These are phyloP conservation scores for Fusarium protoensiforme DNA, from an alignment of 2,329 filamentous ascomycete genomes.

Conservation along the genomic window DNA sequence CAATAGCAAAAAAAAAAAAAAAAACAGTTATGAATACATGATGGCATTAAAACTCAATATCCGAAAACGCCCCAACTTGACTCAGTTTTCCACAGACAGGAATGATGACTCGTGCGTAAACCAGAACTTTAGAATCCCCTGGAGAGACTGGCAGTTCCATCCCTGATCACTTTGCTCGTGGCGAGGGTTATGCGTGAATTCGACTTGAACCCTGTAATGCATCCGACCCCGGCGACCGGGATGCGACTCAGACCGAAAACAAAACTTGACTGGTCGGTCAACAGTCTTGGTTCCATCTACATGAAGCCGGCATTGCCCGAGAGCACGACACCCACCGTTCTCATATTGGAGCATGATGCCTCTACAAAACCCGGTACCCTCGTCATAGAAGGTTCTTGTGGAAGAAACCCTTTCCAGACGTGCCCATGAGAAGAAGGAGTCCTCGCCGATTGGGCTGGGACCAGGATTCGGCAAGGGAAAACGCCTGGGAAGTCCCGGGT, in stretches of 20 bases:
- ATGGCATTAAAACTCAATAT: background rate
- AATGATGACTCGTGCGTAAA: background rate
- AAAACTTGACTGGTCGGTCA: background rate
- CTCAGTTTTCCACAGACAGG: background rate
- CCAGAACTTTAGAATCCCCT: background rate
- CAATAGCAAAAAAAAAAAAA: too few relatives aligned
- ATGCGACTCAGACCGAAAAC: background rate
- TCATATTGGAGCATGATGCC: background rate
- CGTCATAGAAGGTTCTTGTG: background rate
- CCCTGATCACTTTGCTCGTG: background rate
- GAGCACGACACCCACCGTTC: background rate
- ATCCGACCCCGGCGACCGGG: background rate
- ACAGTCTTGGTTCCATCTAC: background rate
- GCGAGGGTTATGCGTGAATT: background rate
- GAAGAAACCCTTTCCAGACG: background rate
- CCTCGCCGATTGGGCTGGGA: background rate
- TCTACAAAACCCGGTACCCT: background rate
- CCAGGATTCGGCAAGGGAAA: background rate
- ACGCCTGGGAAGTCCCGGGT: background rate
- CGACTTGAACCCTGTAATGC: background rate
- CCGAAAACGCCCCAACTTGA: too few relatives aligned
- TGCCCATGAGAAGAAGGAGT: background rate
- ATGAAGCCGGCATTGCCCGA: background rate
- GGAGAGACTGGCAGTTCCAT: background rate
- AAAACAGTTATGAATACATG: too few relatives aligned